Evolutionary conservation across 2,329 filamentous ascomycete species (phyloP), one percentile per base, ranked within the genome.

Genomic region (Trichoderma endophyticum): DNA sequence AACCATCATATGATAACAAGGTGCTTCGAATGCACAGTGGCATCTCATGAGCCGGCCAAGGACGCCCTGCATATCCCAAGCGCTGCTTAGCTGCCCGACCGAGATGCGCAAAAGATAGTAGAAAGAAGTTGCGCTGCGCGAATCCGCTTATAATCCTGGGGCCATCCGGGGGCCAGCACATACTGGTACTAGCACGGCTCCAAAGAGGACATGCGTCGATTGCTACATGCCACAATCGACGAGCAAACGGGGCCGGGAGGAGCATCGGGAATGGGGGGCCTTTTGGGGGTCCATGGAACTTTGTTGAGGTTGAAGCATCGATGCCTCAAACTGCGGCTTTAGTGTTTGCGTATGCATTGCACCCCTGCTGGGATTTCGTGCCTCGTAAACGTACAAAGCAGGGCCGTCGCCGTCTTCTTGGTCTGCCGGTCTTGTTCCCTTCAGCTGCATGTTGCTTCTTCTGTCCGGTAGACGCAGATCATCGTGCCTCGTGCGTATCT

Each of bases 71-170:
- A 28, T 54, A 54, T 48, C 56, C 28, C 56, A 43, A 61, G 26
- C 32, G 39, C 66, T 61, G 66, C 66, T 69, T 69, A 18, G 67
- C 67, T 70, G 67, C 67, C 67, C 39, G 57, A 70, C 67, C 54
- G 21, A 32, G 30, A 18, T 28, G 39, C 24, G 3, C 51, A 21
- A 61, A 8, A 26, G n/a, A 39, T 39, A 32, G 32, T 32, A 51
- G 36, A 34, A 32, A 30, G 21, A 30, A 6, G 18, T 57, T 48
- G 54, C 34, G 54, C 51, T 21, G 66, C 36, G 66, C n/a, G 51
- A 36, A 24, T 39, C 57, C 39, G 28, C 61, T 54, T 61, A n/a
- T 36, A 30, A 30, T 34, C 54, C 56, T 60, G 30, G 39, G 24
- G 28, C 54, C 56, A 48, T 39, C 60, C 34, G 32, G 60, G 36